Base-by-base conservation (phyloP, 2,329 filamentous ascomycete genomes). In the Arthroderma sp. region DNA sequence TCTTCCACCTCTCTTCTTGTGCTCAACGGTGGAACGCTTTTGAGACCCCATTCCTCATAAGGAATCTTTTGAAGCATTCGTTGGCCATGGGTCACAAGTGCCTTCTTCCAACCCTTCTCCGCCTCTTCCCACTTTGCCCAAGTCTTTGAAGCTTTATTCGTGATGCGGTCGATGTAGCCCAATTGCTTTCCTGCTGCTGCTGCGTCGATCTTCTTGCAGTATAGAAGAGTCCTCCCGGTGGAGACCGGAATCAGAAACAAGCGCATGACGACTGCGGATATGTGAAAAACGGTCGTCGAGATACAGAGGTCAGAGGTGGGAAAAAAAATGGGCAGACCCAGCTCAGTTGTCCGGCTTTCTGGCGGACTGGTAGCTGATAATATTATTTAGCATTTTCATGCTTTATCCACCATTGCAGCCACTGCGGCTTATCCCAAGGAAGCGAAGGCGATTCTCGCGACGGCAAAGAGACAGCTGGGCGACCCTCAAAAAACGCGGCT, bases 1-100 rank as follows among this genome's bases (percentile, higher is more conserved):
- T 83, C 78, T 43, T 84, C 78, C 40, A 75, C 69, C 53, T 76
- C 73, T 47, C 79, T 73, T 53, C 77, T 74, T 46, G 77, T 69
- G 36, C 80, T 86, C 54, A 94, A 71, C 22, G 88, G 82, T 38
- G 91, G 91, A 43, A 98, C 81, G 32, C 86, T 94, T 68, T 96
- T 96, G 53, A 98, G 73, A 0, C 86, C 87, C 91, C 91, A 98
- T 80, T 98, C 91, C 66, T 96, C 85, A 62, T 85, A 95, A 2
- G 91, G 85, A 56, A 98, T 94, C 50, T 86, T 78, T 55, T 85
- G 80, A 49, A 98, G 77, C 10, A 86, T 78, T 40, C 78, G 71
- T 66, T 98, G 95, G 45, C 91, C 91, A 63, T 89, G 93, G 48
- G 75, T 73, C 43, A 91, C 89, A 15, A 95, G 73, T 54, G 78